Percentiles rank a stretch among this genome's conserved stretches.
Evolutionary conservation across 2,329 filamentous ascomycete species (phyloP).

Genomic region (Pseudonectria buxi): DNA sequence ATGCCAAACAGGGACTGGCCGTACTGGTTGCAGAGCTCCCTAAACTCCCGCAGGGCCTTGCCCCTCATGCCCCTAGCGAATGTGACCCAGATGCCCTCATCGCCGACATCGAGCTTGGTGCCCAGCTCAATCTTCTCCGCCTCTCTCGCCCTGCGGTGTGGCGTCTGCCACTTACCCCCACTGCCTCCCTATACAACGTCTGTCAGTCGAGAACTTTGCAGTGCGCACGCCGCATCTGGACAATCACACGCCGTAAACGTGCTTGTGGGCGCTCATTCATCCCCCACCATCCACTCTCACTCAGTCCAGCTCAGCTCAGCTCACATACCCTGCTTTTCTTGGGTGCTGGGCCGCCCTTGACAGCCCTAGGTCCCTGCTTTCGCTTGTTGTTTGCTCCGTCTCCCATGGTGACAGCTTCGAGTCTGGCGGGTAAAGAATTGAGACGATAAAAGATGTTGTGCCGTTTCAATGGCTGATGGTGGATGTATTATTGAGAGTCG

Average conservation of each 20-base stretch:
- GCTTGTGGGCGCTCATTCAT: no score
- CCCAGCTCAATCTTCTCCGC: slow-evolving; percentile 35
- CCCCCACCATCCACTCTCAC: slow-evolving; percentile 4
- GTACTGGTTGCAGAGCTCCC: slow-evolving; percentile 63
- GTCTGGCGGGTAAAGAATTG: background rate
- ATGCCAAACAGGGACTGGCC: slow-evolving; percentile 55
- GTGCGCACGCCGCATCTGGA: background rate
- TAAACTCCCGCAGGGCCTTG: slow-evolving; percentile 62
- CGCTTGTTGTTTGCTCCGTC: slow-evolving; percentile 28
- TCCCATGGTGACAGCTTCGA: slow-evolving; percentile 22
- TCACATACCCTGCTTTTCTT: slow-evolving; percentile 37
- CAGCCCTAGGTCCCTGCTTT: slow-evolving; percentile 26
- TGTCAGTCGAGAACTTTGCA: background rate
- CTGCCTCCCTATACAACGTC: slow-evolving; percentile 37
- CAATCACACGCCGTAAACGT: no score
- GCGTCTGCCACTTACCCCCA: slow-evolving; percentile 54
- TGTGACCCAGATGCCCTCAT: slow-evolving; percentile 71
- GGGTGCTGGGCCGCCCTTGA: slow-evolving; percentile 16
- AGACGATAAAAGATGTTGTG: background rate
- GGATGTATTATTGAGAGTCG: no score
- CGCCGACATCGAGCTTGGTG: slow-evolving; percentile 55
- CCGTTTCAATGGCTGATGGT: no score
- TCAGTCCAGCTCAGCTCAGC: background rate
- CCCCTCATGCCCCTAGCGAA: slow-evolving; percentile 66
- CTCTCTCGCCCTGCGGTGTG: slow-evolving; percentile 48